phyloP scores from a whole-genome alignment of 2,329 filamentous ascomycete genomes.

The Paecilomyces variotii region DNA sequence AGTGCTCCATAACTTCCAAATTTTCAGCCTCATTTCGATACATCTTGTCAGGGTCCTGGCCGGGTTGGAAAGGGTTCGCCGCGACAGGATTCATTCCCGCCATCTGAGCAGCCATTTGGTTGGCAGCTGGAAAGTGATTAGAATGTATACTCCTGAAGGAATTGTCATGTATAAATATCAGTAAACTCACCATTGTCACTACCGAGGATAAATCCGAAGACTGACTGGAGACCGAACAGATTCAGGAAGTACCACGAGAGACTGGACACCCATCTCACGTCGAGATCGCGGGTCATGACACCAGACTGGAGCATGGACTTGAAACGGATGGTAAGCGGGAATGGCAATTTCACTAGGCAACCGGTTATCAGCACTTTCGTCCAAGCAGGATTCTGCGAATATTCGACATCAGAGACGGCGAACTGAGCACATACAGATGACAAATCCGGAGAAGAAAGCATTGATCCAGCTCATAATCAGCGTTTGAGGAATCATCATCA shows the following conservation, averaged over 20 bases:
- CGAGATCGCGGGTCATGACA: slow-evolving; percentile 89
- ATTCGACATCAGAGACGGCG: not conserved
- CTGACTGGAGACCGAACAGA: slow-evolving; percentile 89
- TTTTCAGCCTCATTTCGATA: slow-evolving; percentile 92
- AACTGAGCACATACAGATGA: slow-evolving; percentile 63
- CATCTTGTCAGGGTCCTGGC: slow-evolving; percentile 91
- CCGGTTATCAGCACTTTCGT: slow-evolving; percentile 11
- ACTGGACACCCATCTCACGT: slow-evolving; percentile 97
- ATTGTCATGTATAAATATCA: not conserved
- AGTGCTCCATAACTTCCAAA: slow-evolving; percentile 86
- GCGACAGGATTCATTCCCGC: slow-evolving; percentile 61
- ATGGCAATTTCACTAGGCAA: slow-evolving; percentile 77
- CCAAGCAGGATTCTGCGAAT: slow-evolving; percentile 5
- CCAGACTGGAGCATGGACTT: slow-evolving; percentile 99
- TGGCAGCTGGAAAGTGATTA: slow-evolving; percentile 59
- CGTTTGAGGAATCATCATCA: slow-evolving; percentile 98
- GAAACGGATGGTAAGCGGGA: slow-evolving; percentile 96
- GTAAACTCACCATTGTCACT: slow-evolving; percentile 77
- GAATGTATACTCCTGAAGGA: slow-evolving; percentile 1
- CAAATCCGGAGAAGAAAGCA: slow-evolving; percentile 95
- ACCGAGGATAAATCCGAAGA: slow-evolving; percentile 94
- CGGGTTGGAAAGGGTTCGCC: slow-evolving; percentile 74
- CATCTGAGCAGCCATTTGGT: slow-evolving; percentile 83
- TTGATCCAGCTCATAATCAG: slow-evolving; percentile 99
- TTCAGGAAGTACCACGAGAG: slow-evolving; percentile 99